phyloP scores from a whole-genome alignment of 768 basidiomycete species.

The Boletus rex-veris region DNA sequence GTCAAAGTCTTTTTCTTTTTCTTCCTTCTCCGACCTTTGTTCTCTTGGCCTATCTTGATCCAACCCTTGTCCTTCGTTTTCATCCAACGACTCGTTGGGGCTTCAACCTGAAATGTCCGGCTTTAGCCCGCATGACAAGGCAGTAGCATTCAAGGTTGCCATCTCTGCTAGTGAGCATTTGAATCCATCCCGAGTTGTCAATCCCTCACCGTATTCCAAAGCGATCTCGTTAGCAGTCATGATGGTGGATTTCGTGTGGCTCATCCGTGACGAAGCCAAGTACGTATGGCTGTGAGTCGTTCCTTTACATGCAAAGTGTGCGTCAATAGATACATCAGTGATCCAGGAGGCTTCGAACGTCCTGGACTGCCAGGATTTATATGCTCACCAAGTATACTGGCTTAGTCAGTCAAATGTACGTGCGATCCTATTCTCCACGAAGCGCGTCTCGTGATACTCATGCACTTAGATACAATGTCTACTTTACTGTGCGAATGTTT shows the following conservation, averaged over 20 bases:
- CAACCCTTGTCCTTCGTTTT: constrained; percentile 2
- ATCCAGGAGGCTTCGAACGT: constrained; percentile 6
- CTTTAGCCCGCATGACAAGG: neutral
- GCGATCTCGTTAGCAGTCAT: constrained; percentile 12
- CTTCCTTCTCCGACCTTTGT: neutral
- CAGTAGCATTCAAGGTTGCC: constrained; percentile 2
- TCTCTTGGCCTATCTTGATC: neutral
- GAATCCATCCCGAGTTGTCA: neutral
- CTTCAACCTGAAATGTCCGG: neutral
- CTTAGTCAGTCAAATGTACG: constrained; percentile 20
- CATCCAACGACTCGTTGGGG: neutral
- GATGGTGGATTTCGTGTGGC: constrained; percentile 12
- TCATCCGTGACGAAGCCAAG: constrained; percentile 14
- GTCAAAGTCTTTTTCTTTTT: neutral
- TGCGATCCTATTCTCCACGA: neutral
- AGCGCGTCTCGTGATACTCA: neutral
- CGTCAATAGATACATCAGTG: neutral
- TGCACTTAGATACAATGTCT: constrained; percentile 17
- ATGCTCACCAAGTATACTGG: constrained; percentile 15
- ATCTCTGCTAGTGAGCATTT: constrained; percentile 15
- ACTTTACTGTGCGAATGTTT: constrained; percentile 20
- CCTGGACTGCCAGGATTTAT: constrained; percentile 9
- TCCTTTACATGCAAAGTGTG: neutral
- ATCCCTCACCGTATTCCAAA: neutral
- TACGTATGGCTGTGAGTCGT: constrained; percentile 23